These are phyloP conservation scores for Diaporthe humulicola DNA, from an alignment of 2,329 filamentous ascomycete genomes.

Conservation along the genomic window DNA sequence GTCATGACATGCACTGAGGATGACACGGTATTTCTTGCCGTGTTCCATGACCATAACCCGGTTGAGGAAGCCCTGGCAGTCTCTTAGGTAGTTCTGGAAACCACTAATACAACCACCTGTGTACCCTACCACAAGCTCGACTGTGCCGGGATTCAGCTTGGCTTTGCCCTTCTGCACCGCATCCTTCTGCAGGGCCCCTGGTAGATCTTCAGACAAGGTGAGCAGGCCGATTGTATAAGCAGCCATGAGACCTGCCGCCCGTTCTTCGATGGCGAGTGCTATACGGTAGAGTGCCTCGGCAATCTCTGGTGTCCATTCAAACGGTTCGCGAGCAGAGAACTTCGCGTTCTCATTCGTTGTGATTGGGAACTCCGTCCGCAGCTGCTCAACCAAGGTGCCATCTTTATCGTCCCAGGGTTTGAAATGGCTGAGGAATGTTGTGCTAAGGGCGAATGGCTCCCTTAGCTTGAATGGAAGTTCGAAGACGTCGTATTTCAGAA, in stretches of 20 bases:
- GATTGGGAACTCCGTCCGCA: conserved; percentile 67
- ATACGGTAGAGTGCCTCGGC: conserved; percentile 74
- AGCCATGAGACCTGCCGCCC: conserved; percentile 81
- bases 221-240: conserved; percentile 80
- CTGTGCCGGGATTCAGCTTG: too few relatives aligned
- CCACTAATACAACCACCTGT: conserved; percentile 86
- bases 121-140: conserved; percentile 81
- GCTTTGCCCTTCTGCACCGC: too few relatives aligned
- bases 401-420: conserved; percentile 63
- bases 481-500: conserved; percentile 54
- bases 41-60: conserved; percentile 59
- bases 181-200: conserved; percentile 4
- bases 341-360: conserved; percentile 48
- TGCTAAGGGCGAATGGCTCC: conserved; percentile 74
- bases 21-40: conserved; percentile 52
- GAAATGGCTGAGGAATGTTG: conserved; percentile 79
- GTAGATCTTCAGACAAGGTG: conserved; percentile 76
- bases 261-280: conserved; percentile 76
- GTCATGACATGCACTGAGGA: conserved; percentile 69
- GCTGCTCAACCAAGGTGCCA: conserved; percentile 59
- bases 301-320: conserved; percentile 73
- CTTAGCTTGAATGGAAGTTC: conserved; percentile 68
- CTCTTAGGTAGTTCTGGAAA: conserved; percentile 79
- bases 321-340: conserved; percentile 49
- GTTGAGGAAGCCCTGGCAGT: conserved; percentile 79